Evolutionary conservation across 2,329 filamentous ascomycete genomes (phyloP), one percentile per base, ranked within the genome.

Genomic region (Albophoma yamanashiensis): DNA sequence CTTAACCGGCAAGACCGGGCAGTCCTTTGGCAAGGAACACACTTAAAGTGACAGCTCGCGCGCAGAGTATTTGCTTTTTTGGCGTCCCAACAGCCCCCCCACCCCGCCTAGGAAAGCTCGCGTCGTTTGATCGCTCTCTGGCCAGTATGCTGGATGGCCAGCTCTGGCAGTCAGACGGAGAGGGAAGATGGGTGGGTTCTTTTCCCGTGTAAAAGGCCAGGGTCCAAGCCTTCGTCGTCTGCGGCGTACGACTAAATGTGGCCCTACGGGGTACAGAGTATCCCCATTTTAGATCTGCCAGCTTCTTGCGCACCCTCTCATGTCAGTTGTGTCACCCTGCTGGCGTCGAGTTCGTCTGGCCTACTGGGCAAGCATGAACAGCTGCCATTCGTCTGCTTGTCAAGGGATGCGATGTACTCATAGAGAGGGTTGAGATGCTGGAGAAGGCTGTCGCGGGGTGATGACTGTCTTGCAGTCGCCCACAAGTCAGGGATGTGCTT

Each of bases 21-120:
- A 27, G 12, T 14, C 25, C 11, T 4, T 47, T 50, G n/a, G n/a
- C 25, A 53, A 34, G 17, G 47, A 15, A 43, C 52, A 43, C 45
- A 58, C 58, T 43, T 15, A 61, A 64, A 66, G 60, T 69, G 67
- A 69, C 62, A 68, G 62, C 65, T 68, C 67, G 58, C 62, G 39
- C 58, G 60, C 62, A 65, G 60, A 57, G 50, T 38, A 27, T 56
- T 67, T 65, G 57, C 59, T 64, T 65, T 62, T 15, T 52, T 9
- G 8, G 45, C 12, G 14, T 43, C 57, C 38, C n/a, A 40, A 52
- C 43, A 40, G 27, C 53, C 25, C 11, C 11, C 36, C 40, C 20
- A n/a, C 8, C 39, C 56, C 58, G 53, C 43, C 61, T 31, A 52
- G 58, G 15, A 38, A 38, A n/a, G 36, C n/a, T 60, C 57, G 62